Evolutionary conservation across 768 basidiomycete species (phyloP), one percentile per base, ranked within the genome.

Genomic region (Phallus indusiatus): DNA sequence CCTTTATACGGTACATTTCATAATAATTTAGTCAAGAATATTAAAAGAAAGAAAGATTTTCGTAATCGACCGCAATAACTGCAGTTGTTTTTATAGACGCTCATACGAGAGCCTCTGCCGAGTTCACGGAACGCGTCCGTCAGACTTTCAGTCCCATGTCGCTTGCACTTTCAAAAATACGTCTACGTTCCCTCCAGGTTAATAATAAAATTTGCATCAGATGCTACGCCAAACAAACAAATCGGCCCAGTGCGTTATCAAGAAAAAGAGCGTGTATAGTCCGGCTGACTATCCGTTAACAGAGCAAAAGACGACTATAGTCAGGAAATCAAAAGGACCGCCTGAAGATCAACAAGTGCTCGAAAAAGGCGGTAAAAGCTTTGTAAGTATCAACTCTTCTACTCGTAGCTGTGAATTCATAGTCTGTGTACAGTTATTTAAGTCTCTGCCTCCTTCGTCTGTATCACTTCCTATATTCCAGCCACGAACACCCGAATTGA

Each of bases 101-200:
- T 28, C 28, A 28, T 34, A 14, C 16, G 21, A 2, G 50, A 14
- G 14, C 4, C n/a, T 11, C 52, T 51, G 33, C 52, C 65, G 14
- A 61, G 57, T 1, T 47, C 60, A 50, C 20, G 46, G 20, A 60
- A 59, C 33, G 1, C 37, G 11, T 56, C 59, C 7, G 28, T 28
- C 7, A 7, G 47, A 64, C 57, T 62, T 61, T 53, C 22, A 61
- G 22, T 37, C 56, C 1, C 62, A 35, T 14, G 33, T n/a, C 52
- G n/a, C 34, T 28, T 28, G 33, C 28, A 34, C n/a, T 35, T 22
- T 35, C 21, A 10, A 34, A 10, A 46, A 51, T 18, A 34, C 55
- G 17, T 22, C 28, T 11, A 24, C 52, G 21, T 2, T 53, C 34
- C 16, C 18, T 28, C 51, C 12, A 20, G n/a, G 16, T 52, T 17